phyloP scores from a whole-genome alignment of 176 grass and related monocot species.

The Aegilops tauschii region DNA sequence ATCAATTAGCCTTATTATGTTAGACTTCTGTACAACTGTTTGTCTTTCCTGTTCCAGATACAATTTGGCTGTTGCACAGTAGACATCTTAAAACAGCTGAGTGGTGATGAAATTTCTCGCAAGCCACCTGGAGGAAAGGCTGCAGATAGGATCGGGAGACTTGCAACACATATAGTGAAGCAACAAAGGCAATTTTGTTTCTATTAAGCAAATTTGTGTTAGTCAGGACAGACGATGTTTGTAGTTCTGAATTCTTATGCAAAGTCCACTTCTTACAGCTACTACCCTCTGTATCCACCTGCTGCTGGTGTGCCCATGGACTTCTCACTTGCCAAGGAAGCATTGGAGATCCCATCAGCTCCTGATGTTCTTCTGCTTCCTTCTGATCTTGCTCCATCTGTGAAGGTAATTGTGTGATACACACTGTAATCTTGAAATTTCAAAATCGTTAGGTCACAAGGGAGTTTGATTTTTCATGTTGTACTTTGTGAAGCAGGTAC shows the following conservation, averaged over 20 bases:
- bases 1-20: background rate
- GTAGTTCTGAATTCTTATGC: constrained; percentile 13
- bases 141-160: constrained; percentile 62
- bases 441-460: background rate
- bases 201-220: background rate
- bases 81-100: constrained; percentile 91
- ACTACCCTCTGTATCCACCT: constrained; percentile 85
- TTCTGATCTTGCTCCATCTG: constrained; percentile 91
- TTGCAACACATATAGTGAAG: constrained; percentile 78
- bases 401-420: constrained; percentile 58
- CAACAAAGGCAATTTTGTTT: constrained; percentile 63
- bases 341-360: constrained; percentile 58
- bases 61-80: constrained; percentile 83
- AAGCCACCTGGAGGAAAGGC: constrained; percentile 46
- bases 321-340: constrained; percentile 71
- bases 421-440: background rate
- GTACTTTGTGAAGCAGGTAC: constrained; percentile 47
- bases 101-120: constrained; percentile 84
- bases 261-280: constrained; percentile 41
- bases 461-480: background rate
- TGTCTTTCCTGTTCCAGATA: constrained; percentile 48
- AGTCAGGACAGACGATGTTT: background rate
- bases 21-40: constrained; percentile 25
- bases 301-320: constrained; percentile 77
- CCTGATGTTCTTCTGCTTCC: constrained; percentile 84